Conservation (phyloP, 1,284 basidiomycete genomes). For the Termitomyces sp. region DNA sequence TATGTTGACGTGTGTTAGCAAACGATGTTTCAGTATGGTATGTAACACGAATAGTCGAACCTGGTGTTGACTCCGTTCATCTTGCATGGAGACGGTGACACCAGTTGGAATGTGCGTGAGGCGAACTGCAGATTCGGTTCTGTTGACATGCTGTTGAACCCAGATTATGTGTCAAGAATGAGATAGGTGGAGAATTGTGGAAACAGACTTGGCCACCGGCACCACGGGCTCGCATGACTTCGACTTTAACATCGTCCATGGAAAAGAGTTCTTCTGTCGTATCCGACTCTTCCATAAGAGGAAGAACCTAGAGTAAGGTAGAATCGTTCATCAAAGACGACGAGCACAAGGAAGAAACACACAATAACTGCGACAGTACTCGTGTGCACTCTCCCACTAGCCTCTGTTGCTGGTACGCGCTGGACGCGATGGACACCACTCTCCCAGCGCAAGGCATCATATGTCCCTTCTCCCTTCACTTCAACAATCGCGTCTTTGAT, state of each 20-base stretch:
- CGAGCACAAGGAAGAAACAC: slow-evolving; percentile 23
- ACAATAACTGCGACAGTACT: slow-evolving; percentile 89
- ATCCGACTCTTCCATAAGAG: slow-evolving; percentile 62
- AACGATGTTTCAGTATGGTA: neutral
- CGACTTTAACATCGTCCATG: slow-evolving; percentile 84
- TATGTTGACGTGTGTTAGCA: slow-evolving; percentile 24
- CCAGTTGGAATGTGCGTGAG: slow-evolving; percentile 92
- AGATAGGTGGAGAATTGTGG: neutral
- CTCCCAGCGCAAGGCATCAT: slow-evolving; percentile 82
- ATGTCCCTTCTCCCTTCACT: slow-evolving; percentile 74
- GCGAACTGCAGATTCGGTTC: slow-evolving; percentile 97
- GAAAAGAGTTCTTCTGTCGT: slow-evolving; percentile 60
- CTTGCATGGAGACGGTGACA: slow-evolving; percentile 97
- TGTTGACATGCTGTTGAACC: slow-evolving; percentile 84
- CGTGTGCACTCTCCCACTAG: slow-evolving; percentile 85
- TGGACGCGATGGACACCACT: slow-evolving; percentile 97
- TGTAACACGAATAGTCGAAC: slow-evolving; percentile 33
- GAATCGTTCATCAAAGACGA: neutral
- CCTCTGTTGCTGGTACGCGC: slow-evolving; percentile 87
- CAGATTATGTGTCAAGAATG: slow-evolving; percentile 4
- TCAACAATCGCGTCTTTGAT: slow-evolving; percentile 84
- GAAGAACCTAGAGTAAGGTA: slow-evolving; percentile 60
- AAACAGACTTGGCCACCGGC: slow-evolving; percentile 89
- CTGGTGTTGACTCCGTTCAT: slow-evolving; percentile 94
- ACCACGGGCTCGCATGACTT: slow-evolving; percentile 93